Evolutionary conservation across 2,329 filamentous ascomycete genomes (phyloP).

Genomic region (Cercospora sp.): DNA sequence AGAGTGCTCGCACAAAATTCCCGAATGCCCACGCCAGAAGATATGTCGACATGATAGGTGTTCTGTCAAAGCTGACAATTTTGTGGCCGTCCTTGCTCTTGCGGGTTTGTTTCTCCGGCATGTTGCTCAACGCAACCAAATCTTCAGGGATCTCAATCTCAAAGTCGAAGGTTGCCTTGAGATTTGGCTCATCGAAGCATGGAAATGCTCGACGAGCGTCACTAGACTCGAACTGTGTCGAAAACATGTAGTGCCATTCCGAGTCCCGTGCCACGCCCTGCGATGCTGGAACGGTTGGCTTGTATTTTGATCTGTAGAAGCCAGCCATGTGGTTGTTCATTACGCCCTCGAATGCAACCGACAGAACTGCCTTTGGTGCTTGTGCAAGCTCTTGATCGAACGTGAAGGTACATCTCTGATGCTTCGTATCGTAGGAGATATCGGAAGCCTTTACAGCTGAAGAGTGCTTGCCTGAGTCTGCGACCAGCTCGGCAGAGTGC

Average conservation of each 20-base stretch:
- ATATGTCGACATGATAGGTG: constrained; percentile 86
- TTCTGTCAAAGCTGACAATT: constrained; percentile 75
- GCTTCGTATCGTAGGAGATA: constrained; percentile 78
- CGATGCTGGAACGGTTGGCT: constrained; percentile 69
- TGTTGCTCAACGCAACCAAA: constrained; percentile 89
- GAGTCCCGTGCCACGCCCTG: constrained; percentile 74
- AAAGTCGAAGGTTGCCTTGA: constrained; percentile 95
- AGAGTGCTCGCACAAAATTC: constrained; percentile 60
- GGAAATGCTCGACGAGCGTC: constrained; percentile 94
- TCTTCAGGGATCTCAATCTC: constrained; percentile 87
- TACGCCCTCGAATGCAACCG: constrained; percentile 73
- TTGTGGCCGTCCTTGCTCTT: constrained; percentile 65
- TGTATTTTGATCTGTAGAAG: constrained; percentile 94
- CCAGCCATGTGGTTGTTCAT: constrained; percentile 94
- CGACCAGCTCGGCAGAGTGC: constrained; percentile 62
- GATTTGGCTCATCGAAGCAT: constrained; percentile 96
- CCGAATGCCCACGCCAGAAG: constrained; percentile 92
- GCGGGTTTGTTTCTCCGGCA: constrained; percentile 76
- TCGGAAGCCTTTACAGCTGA: constrained; percentile 61
- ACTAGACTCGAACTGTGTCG: constrained; percentile 96
- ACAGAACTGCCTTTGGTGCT: constrained; percentile 65
- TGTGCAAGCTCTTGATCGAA: constrained; percentile 72
- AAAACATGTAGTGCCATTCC: constrained; percentile 68
- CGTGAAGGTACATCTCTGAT: constrained; percentile 76
- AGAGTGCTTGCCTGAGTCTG: constrained; percentile 59